Evolutionary conservation across 139 green algal species (phyloP), one percentile per base, ranked within the genome.

Genomic region (Diplosphaera chodatii): DNA sequence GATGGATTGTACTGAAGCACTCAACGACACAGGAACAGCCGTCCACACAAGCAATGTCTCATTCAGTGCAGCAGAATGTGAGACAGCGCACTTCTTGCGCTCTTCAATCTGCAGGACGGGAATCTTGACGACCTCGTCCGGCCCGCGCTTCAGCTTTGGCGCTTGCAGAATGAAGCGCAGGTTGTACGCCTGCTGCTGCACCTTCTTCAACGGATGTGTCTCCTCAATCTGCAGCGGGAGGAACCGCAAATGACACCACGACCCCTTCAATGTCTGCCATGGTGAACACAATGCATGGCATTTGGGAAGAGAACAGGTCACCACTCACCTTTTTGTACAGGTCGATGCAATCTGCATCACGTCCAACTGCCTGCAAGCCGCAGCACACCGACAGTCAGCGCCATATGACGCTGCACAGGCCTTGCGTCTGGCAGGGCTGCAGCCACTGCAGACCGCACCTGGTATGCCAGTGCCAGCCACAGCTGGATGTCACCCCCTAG

Each of bases 111-210:
- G 79, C 0, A 96, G 73, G 27, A 93, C 73, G 0, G 91, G 90
- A 0, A 96, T 83, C 27, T 84, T 82, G 28, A 96, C 85, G 4
- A 71, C 76, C 76, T 97, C 91, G 1, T 97, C 87, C 2, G 80
- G 67, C 4, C 71, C 63, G 3, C 91, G 33, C 66, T 86, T 77
- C 71, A 97, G 76, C 70, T 90, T 91, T 6, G 91, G 91, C 0
- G 91, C 91, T 75, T 95, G 89, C 82, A 94, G 82, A 72, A 95
- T 95, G 79, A 85, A 95, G 15, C 90, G 77, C 72, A 94, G 70
- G 40, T 81, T 70, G 23, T 69, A 82, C 21, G 84, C 86, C 63
- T 86, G 78, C 69, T 68, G 75, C 13, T 77, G 72, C 6, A 87
- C 74, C 3, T 62, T 48, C 3, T 62, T 62, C 32, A 75, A 29